Base-by-base conservation (phyloP, 306 rosid genomes). In the Boehmeria nivea region DNA sequence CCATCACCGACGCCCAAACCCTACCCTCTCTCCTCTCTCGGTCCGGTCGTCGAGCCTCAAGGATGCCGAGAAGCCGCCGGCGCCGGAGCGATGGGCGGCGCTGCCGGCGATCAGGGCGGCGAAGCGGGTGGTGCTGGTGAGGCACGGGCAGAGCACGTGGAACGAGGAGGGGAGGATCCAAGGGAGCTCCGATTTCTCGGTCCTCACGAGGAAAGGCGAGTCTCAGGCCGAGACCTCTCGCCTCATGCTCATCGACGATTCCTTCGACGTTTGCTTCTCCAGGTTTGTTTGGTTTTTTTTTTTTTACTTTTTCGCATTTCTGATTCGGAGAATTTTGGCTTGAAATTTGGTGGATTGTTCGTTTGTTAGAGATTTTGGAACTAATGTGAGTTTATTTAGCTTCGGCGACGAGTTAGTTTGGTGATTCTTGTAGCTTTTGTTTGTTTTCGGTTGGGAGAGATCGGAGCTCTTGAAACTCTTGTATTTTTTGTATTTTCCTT, bases 121-220 rank as follows among this genome's bases (percentile, higher is more conserved):
- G 2, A 90, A 87, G 85, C 78, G 94, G 54, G 95, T 90, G 40
- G 87, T 91, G 31, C 72, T 87, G 68, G 96, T 91, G 52, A 76
- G 98, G 73, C 98, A 91, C 40, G 95, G 94, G 6, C 93, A 91
- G 76, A 91, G 98, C 79, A 91, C 89, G 15, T 91, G 98, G 98
- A 91, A 91, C 28, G 93, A 85, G 42, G 95, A 91, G 49, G 98
- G 95, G 8, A 72, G 96, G 63, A 90, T 90, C 54, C 96, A 90
- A 77, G 98, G 98, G 1, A 87, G 98, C 78, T 90, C 94, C 45
- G 48, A 87, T 63, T 87, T 82, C 82, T 84, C 95, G 0, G 83
- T 82, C 23, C 94, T 90, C 39, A 84, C 98, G 10, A 82, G 76
- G 63, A 90, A 90, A 67, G 95, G 98, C 3, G 94, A 84, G 68